These are phyloP conservation scores for Podaxis sp. DNA, from an alignment of 768 basidiomycete species.

Conservation along the genomic window DNA sequence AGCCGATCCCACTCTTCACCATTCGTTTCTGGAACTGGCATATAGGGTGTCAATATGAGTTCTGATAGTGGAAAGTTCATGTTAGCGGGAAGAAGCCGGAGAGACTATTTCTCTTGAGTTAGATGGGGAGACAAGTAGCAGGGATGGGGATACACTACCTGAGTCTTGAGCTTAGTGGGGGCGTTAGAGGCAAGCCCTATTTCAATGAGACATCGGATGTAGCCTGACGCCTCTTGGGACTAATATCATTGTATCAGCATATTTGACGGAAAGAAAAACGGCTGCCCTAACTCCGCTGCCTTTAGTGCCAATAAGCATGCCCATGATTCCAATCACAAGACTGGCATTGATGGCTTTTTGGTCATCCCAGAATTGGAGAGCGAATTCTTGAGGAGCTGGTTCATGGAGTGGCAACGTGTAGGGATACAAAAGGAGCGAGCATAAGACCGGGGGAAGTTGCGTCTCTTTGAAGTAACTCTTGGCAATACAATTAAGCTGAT, in stretches of 20 bases:
- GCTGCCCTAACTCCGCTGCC: conserved; percentile 52
- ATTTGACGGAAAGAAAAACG: not conserved
- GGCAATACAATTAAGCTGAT: conserved; percentile 17
- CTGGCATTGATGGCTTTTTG: conserved; percentile 83
- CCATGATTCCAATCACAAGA: conserved; percentile 79
- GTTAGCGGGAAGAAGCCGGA: conserved; percentile 43
- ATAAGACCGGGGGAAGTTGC: conserved; percentile 62
- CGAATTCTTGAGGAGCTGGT: conserved; percentile 81
- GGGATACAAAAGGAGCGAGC: conserved; percentile 71
- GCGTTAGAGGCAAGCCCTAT: conserved; percentile 92
- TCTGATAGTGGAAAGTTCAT: conserved; percentile 62
- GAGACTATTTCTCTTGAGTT: conserved; percentile 31
- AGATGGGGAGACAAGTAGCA: not conserved
- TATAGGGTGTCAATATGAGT: conserved; percentile 68
- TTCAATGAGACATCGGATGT: conserved; percentile 80
- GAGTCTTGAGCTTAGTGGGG: conserved; percentile 82
- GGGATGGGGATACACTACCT: conserved; percentile 42
- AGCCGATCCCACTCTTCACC: conserved; percentile 94
- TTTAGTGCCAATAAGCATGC: conserved; percentile 79
- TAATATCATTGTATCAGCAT: conserved; percentile 29
- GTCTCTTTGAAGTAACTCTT: conserved; percentile 98
- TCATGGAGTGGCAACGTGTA: conserved; percentile 55
- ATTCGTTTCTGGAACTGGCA: conserved; percentile 77
- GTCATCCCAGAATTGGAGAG: conserved; percentile 94
- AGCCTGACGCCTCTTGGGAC: conserved; percentile 53